phyloP scores from a whole-genome alignment of 1,139 yeast species.

The Yamadazyma sp. region DNA sequence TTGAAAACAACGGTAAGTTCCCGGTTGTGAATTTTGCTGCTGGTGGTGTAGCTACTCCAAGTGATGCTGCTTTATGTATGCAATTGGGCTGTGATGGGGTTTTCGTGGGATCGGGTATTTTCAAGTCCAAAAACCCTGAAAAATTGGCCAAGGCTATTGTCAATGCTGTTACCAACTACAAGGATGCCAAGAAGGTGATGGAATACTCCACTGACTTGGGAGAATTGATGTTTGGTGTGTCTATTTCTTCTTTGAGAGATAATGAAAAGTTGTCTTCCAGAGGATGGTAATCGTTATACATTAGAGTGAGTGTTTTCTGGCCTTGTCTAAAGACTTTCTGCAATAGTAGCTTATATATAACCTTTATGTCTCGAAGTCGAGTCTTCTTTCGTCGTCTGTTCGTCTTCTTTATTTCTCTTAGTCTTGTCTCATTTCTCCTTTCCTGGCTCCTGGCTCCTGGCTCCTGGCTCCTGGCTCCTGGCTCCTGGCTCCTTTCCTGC shows the following conservation, averaged over 20 bases:
- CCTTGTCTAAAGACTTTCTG: too few species aligned
- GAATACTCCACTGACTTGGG: constrained; percentile 78
- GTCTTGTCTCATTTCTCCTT: background rate
- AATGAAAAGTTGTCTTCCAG: constrained; percentile 51
- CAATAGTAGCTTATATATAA: too few species aligned
- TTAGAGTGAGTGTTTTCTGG: background rate
- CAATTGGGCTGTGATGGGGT: constrained; percentile 92
- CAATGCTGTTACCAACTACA: constrained; percentile 74
- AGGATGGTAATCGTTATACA: constrained; percentile 43
- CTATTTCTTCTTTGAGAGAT: constrained; percentile 50
- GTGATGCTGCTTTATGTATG: constrained; percentile 88
- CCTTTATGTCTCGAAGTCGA: too few species aligned
- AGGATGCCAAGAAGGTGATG: constrained; percentile 63
- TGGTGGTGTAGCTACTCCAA: constrained; percentile 89
- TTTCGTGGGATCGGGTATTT: constrained; percentile 88
- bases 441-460: background rate
- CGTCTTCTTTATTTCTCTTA: too few species aligned
- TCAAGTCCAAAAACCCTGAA: constrained; percentile 74
- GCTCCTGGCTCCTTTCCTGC: background rate
- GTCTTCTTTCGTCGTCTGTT: too few species aligned
- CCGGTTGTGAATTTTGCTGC: constrained; percentile 91
- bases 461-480: background rate
- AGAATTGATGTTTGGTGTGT: constrained; percentile 70
- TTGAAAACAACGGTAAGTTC: constrained; percentile 58
- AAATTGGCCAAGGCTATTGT: constrained; percentile 79